phyloP scores from a whole-genome alignment of 495 filamentous ascomycete species.

The Aspergillus egyptiacus region DNA sequence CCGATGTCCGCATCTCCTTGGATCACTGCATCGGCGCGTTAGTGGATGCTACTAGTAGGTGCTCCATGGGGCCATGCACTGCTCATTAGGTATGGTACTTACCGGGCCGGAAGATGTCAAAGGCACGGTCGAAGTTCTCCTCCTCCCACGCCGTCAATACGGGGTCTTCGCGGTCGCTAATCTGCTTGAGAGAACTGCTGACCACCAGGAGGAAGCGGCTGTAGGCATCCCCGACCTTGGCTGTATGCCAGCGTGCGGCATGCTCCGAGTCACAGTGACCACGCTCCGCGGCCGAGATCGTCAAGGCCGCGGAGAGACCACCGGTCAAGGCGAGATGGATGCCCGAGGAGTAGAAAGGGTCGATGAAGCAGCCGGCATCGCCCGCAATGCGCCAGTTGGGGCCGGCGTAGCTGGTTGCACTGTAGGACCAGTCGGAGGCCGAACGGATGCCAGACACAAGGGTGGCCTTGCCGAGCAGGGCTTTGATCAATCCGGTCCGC shows the following conservation, averaged over 20 bases:
- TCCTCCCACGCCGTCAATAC: constrained; percentile 38
- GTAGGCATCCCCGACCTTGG: constrained; percentile 41
- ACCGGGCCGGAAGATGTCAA: constrained; percentile 39
- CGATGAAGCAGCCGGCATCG: constrained; percentile 42
- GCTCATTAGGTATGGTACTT: too few relatives aligned
- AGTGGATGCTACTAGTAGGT: too few relatives aligned
- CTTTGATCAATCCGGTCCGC: constrained; percentile 17
- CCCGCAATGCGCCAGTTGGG: constrained; percentile 31
- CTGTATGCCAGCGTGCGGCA: constrained; percentile 44
- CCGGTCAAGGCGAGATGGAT: constrained; percentile 43
- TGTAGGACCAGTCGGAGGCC: constrained; percentile 43
- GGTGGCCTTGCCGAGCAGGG: constrained; percentile 25
- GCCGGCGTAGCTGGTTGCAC: constrained; percentile 32
- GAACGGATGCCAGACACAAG: constrained; percentile 32
- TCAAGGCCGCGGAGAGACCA: constrained; percentile 42
- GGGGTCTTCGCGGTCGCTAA: constrained; percentile 28
- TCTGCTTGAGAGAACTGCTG: constrained; percentile 40
- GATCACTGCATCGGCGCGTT: too few relatives aligned
- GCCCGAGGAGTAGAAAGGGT: constrained; percentile 42
- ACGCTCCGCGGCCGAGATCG: constrained; percentile 25
- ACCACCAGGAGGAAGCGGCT: constrained; percentile 48
- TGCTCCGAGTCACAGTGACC: constrained; percentile 34
- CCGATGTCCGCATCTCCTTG: too few relatives aligned
- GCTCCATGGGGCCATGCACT: too few relatives aligned
- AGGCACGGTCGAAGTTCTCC: constrained; percentile 41